Evolutionary conservation across 352 stramenopile species (phyloP).

Genomic region (Globisporangium sylvaticum): DNA sequence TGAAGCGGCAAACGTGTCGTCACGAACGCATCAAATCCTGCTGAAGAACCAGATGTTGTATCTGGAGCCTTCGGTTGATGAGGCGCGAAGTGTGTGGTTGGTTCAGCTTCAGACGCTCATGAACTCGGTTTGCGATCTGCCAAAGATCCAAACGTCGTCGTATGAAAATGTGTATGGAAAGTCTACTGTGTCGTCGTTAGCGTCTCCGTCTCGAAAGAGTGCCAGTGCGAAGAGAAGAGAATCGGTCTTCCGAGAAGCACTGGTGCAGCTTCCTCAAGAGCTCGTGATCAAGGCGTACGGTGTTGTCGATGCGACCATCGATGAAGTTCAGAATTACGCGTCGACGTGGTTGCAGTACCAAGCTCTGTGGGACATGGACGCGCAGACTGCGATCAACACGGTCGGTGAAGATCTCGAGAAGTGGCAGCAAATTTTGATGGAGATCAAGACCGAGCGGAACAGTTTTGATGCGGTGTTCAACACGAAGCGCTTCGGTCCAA

Average conservation of each 20-base stretch:
- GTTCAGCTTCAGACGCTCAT: conserved; percentile 92
- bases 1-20: conserved; percentile 35
- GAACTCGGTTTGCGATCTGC: conserved; percentile 92
- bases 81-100: conserved; percentile 87
- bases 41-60: conserved; percentile 97
- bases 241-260: conserved; percentile 65
- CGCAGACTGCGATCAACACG: conserved; percentile 88
- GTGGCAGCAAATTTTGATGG: conserved; percentile 96
- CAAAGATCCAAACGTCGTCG: conserved; percentile 82
- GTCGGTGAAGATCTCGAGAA: conserved; percentile 94
- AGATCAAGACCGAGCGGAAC: conserved; percentile 94
- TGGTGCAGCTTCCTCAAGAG: conserved; percentile 49
- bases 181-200: conserved; percentile 48
- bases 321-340: conserved; percentile 91
- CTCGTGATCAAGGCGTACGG: conserved; percentile 77
- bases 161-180: conserved; percentile 87
- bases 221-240: conserved; percentile 54
- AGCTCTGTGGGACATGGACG: conserved; percentile 98
- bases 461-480: conserved; percentile 92
- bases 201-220: conserved; percentile 61
- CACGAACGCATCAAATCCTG: conserved; percentile 90
- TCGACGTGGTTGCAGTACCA: conserved; percentile 98
- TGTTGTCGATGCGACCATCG: conserved; percentile 69
- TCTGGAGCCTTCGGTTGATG: conserved; percentile 92
- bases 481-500: conserved; percentile 88